Percentiles rank a stretch among this genome's conserved stretches.
phyloP scores from a whole-genome alignment of 148 eudicot species.

The Mesembryanthemum crystallinum region DNA sequence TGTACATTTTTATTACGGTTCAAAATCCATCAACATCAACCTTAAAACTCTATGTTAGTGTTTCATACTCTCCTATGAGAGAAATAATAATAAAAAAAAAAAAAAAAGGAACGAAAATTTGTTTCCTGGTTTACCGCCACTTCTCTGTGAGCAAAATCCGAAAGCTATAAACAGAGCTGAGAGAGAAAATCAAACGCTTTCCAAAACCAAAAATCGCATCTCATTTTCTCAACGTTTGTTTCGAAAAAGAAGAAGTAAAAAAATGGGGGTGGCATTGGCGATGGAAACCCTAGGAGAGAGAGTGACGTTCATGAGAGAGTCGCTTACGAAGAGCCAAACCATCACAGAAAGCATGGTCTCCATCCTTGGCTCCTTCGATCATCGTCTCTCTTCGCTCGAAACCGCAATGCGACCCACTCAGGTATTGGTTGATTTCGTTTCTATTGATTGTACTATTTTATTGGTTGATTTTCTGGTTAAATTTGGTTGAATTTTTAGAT shows the following conservation, averaged over 20 bases:
- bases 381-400: conserved; percentile 90
- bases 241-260: neutral
- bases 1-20: too few relatives aligned
- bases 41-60: too few relatives aligned
- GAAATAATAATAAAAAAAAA: neutral
- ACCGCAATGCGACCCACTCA: conserved; percentile 97
- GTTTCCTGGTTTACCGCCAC: conserved; percentile 30
- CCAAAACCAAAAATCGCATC: conserved; percentile 7
- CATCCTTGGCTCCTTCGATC: conserved; percentile 87
- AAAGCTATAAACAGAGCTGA: neutral
- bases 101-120: neutral
- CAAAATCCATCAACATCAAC: too few relatives aligned
- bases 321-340: conserved; percentile 61
- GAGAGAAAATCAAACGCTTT: too few relatives aligned
- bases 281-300: conserved; percentile 58
- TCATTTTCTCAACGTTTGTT: conserved; percentile 8
- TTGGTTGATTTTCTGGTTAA: neutral
- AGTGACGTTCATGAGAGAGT: conserved; percentile 57
- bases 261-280: conserved; percentile 31
- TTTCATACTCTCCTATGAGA: too few relatives aligned
- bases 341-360: conserved; percentile 68
- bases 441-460: neutral
- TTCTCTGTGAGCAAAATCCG: neutral
- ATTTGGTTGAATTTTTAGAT: conserved; percentile 31
- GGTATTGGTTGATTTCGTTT: conserved; percentile 28